Percentiles rank a stretch among this genome's conserved stretches.
These are phyloP conservation scores for Pythium aphanidermatum DNA, from an alignment of 352 stramenopile species.

Conservation along the genomic window DNA sequence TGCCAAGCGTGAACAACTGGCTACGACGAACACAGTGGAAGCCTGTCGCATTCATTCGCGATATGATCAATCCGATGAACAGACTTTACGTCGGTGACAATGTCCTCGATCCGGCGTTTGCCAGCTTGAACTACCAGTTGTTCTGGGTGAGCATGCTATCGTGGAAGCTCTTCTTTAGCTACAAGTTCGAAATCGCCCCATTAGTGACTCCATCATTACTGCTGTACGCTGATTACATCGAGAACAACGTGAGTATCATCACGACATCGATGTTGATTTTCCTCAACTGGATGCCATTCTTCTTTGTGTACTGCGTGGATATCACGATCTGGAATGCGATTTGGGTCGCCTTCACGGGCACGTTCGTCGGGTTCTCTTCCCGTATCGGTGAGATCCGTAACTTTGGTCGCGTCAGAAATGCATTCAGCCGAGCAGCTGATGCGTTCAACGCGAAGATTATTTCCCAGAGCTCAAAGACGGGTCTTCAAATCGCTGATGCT, in stretches of 20 bases:
- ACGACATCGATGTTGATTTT: slow-evolving; percentile 88
- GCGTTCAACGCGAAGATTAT: slow-evolving; percentile 87
- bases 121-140: slow-evolving; percentile 89
- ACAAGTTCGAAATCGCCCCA: slow-evolving; percentile 96
- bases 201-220: slow-evolving; percentile 94
- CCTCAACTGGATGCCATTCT: slow-evolving; percentile 96
- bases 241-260: slow-evolving; percentile 80
- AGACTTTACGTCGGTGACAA: slow-evolving; percentile 96
- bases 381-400: slow-evolving; percentile 96
- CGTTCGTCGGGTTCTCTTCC: slow-evolving; percentile 94
- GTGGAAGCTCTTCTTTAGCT: slow-evolving; percentile 98
- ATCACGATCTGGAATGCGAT: slow-evolving; percentile 98
- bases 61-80: slow-evolving; percentile 94
- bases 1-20: slow-evolving; percentile 77
- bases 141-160: slow-evolving; percentile 94
- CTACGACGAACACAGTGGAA: slow-evolving; percentile 59
- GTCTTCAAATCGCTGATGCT: slow-evolving; percentile 26
- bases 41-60: slow-evolving; percentile 59
- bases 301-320: slow-evolving; percentile 98
- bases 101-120: slow-evolving; percentile 90
- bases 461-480: slow-evolving; percentile 65
- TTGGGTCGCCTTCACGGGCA: slow-evolving; percentile 96
- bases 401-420: slow-evolving; percentile 76
- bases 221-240: slow-evolving; percentile 95
- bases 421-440: slow-evolving; percentile 84